Percentiles rank a stretch among this genome's conserved stretches.
Evolutionary conservation across 306 rosid species (phyloP).

Genomic region (Trifolium fragiferum): DNA sequence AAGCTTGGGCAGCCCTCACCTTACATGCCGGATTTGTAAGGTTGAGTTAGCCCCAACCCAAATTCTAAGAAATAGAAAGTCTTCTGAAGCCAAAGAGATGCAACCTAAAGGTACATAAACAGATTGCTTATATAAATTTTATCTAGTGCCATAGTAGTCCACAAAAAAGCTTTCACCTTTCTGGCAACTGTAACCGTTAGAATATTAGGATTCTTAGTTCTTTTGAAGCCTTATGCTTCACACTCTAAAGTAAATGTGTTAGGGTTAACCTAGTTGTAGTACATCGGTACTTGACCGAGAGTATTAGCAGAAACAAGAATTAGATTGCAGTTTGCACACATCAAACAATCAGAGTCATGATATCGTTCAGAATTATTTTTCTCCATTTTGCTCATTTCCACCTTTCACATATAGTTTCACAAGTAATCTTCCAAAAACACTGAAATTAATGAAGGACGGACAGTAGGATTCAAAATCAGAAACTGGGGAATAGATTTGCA

Average conservation of each 20-base stretch:
- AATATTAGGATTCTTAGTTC: background rate
- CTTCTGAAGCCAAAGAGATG: constrained; percentile 1
- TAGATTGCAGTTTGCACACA: background rate
- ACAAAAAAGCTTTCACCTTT: constrained; percentile 1
- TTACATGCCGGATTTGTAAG: no score
- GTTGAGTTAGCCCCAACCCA: no score
- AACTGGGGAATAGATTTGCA: constrained; percentile 5
- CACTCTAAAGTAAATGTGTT: background rate
- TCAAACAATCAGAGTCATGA: background rate
- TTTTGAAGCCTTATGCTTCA: background rate
- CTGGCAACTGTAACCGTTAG: background rate
- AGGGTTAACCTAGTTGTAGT: background rate
- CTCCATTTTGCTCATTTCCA: background rate
- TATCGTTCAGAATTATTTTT: background rate
- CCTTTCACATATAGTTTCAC: background rate
- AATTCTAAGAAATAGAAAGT: background rate
- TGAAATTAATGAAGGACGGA: background rate
- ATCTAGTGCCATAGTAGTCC: background rate
- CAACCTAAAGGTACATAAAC: background rate
- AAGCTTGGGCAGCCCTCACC: no score
- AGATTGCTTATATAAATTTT: background rate
- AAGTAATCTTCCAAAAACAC: background rate
- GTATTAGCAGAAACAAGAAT: background rate
- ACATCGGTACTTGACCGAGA: background rate
- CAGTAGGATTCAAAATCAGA: background rate